Evolutionary conservation across 139 green algal species (phyloP), one percentile per base, ranked within the genome.

Genomic region (Chlorella sorokiniana): DNA sequence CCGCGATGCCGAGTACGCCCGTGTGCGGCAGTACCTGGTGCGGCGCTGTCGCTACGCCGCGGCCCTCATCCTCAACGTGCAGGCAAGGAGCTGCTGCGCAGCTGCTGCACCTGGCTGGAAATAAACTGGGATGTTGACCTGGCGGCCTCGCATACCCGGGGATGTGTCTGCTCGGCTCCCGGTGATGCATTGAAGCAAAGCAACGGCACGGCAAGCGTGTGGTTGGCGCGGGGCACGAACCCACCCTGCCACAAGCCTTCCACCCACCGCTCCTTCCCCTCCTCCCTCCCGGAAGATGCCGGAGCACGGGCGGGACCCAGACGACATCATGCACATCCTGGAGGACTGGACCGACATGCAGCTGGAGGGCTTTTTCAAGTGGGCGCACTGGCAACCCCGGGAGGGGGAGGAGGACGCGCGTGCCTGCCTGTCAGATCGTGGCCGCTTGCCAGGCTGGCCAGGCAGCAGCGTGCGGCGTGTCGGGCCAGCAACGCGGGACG

Each of bases 271-370:
- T 18, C 35, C 64, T 71, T 48, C 64, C 37, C 61, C n/a, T n/a
- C 16, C 27, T 23, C 41, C 7, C 68, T 0, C 1, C 4, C 9
- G 8, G 37, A 52, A 81, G 75, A 72, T 81, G 59, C 75, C 75
- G 0, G 75, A 70, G 59, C 75, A 81, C 33, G 62, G 62, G 2
- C 75, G 75, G 0, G 75, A 81, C 75, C 75, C 75, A 3, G 78
- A 83, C 25, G 54, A 56, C 35, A 69, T 83, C 48, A 76, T 83
- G 48, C n/a, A 77, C 37, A 76, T 83, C 9, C 67, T 83, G 65
- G 67, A 83, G 51, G 65, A 83, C 65, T 83, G 78, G 78, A 83
- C 78, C n/a, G 78, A 83, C 51, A 61, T 59, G 5, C 78, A 83
- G 78, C 65, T 83, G 67, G 78, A 83, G 78, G 67, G 65, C 2